A percentile compares a stretch with the other conserved stretches of the same genome.
Evolutionary conservation across 257 asterid genomes (phyloP).

Genomic region (Eucommia ulmoides): DNA sequence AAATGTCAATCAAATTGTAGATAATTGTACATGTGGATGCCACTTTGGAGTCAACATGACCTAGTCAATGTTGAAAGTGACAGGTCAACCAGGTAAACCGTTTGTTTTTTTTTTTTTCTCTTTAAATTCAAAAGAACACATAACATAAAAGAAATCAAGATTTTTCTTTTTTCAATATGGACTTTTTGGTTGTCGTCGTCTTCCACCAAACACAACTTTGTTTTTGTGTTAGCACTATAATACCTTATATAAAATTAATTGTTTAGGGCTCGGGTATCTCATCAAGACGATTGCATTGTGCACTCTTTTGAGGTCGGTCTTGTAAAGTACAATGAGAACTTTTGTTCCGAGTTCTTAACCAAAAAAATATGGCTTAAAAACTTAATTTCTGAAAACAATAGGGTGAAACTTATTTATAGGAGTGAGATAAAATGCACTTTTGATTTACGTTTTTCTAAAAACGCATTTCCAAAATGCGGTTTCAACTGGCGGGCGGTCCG

Average conservation of each 20-base stretch:
- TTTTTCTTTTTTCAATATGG: no score
- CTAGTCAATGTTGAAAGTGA: conserved; percentile 29
- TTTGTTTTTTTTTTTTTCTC: not conserved
- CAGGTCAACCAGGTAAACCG: conserved; percentile 32
- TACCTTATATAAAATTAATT: no score
- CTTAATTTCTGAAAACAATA: not conserved
- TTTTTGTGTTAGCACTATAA: not conserved
- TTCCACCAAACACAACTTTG: not conserved
- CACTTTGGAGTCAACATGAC: conserved; percentile 33
- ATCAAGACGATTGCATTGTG: not conserved
- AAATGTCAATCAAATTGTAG: not conserved
- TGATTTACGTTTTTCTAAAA: not conserved
- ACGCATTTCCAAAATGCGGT: not conserved
- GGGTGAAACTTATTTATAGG: not conserved
- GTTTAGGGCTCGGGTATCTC: not conserved
- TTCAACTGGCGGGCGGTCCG: no score
- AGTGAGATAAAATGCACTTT: not conserved
- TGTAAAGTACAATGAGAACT: not conserved
- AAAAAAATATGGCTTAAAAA: not conserved
- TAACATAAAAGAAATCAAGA: not conserved
- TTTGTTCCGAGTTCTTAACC: not conserved
- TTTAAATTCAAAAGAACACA: not conserved
- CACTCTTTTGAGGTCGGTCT: not conserved
- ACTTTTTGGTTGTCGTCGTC: not conserved
- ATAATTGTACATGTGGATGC: conserved; percentile 10